Evolutionary conservation across 2,329 filamentous ascomycete species (phyloP).

Genomic region (Leptographium flavum): DNA sequence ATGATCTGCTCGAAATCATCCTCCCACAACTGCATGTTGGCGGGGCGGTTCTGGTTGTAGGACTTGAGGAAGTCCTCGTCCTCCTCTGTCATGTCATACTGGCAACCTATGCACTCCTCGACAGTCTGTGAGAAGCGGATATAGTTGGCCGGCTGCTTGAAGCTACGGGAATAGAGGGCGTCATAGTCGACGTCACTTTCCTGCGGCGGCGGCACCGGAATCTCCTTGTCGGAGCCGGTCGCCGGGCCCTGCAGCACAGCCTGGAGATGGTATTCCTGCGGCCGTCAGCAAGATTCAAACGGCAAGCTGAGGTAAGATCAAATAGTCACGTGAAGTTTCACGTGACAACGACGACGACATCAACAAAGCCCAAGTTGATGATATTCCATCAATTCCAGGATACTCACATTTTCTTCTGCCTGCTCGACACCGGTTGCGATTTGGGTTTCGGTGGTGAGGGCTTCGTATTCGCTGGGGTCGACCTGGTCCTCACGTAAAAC

Average conservation of each 20-base stretch:
- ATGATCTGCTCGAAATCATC: slow-evolving; percentile 90
- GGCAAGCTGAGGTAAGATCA: background rate
- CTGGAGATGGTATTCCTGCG: slow-evolving; percentile 88
- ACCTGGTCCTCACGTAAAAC: slow-evolving; percentile 85
- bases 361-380: slow-evolving; percentile 8
- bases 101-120: slow-evolving; percentile 79
- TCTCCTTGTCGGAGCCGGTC: slow-evolving; percentile 43
- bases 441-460: slow-evolving; percentile 67
- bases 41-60: slow-evolving; percentile 64
- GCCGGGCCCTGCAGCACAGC: slow-evolving; percentile 51
- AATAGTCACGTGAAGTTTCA: slow-evolving; percentile 26
- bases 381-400: slow-evolving; percentile 11
- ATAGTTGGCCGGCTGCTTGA: slow-evolving; percentile 78
- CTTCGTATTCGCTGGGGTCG: slow-evolving; percentile 73
- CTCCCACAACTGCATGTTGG: slow-evolving; percentile 57
- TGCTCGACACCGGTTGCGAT: slow-evolving; percentile 96
- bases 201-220: slow-evolving; percentile 50
- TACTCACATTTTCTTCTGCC: slow-evolving; percentile 88
- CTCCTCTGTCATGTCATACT: slow-evolving; percentile 89
- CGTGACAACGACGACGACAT: background rate
- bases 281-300: slow-evolving; percentile 13
- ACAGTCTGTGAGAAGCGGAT: slow-evolving; percentile 97
- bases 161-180: slow-evolving; percentile 65
- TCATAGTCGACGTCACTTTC: slow-evolving; percentile 67
- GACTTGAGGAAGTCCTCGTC: slow-evolving; percentile 74